These are phyloP conservation scores for Austroboletus novae-zelandiae DNA, from an alignment of 1,284 basidiomycete genomes.

Conservation along the genomic window DNA sequence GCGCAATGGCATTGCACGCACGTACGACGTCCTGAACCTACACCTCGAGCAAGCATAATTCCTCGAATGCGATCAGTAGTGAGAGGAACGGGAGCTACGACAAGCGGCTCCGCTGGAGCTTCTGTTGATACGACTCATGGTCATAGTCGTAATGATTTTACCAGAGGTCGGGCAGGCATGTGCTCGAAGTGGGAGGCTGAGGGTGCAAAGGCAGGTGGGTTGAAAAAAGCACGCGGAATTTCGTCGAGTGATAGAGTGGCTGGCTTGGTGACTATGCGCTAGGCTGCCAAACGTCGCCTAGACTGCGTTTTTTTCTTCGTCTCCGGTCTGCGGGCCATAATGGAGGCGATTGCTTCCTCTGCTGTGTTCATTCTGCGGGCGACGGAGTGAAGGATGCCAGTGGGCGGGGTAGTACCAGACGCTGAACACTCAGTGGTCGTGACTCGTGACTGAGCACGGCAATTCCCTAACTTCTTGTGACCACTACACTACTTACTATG, in stretches of 20 bases:
- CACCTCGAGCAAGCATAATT: constrained; percentile 74
- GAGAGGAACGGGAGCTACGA: constrained; percentile 56
- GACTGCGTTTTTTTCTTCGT: constrained; percentile 50
- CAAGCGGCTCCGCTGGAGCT: constrained; percentile 41
- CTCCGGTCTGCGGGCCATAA: constrained; percentile 42
- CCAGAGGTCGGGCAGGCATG: constrained; percentile 51
- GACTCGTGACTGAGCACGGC: too few species aligned
- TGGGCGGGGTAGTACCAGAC: constrained; percentile 47
- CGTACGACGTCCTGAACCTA: constrained; percentile 85
- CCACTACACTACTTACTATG: constrained; percentile 7
- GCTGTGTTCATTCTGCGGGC: constrained; percentile 62
- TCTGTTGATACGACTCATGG: constrained; percentile 33
- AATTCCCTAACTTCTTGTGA: too few species aligned
- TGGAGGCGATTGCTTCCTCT: constrained; percentile 45
- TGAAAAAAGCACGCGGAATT: constrained; percentile 31
- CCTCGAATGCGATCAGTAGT: constrained; percentile 60
- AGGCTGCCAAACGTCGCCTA: constrained; percentile 48
- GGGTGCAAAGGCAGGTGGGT: constrained; percentile 40
- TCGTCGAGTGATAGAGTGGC: constrained; percentile 40
- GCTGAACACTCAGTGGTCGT: too few species aligned
- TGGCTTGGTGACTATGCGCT: constrained; percentile 16
- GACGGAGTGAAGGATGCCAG: constrained; percentile 59
- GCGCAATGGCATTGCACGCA: constrained; percentile 94
- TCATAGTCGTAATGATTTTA: constrained; percentile 37
- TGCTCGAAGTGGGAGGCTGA: constrained; percentile 40